These are phyloP conservation scores for Moricandia arvensis DNA, from an alignment of 345 rosid species.

Conservation along the genomic window DNA sequence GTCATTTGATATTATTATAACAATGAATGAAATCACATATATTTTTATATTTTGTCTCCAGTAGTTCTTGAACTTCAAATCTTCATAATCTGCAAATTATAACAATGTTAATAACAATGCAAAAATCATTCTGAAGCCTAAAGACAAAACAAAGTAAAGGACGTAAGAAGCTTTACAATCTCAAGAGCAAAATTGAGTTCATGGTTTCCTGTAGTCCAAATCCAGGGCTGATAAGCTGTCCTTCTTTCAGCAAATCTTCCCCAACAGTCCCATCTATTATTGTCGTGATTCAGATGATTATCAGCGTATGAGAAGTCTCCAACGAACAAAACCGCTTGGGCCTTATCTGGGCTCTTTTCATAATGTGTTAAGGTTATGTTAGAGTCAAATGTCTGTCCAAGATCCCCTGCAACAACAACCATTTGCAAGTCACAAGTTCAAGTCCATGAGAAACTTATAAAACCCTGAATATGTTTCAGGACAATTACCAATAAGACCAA, in stretches of 20 bases:
- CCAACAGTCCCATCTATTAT: slow-evolving; percentile 88
- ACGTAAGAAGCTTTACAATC: slow-evolving; percentile 44
- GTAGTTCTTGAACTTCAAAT: too few species aligned
- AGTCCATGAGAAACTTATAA: background rate
- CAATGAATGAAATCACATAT: too few species aligned
- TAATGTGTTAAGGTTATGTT: slow-evolving; percentile 78
- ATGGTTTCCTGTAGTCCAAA: slow-evolving; percentile 91
- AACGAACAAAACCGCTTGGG: slow-evolving; percentile 63
- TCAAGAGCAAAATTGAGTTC: slow-evolving; percentile 79
- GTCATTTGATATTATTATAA: too few species aligned
- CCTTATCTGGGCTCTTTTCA: slow-evolving; percentile 61
- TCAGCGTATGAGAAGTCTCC: slow-evolving; percentile 96
- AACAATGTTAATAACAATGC: too few species aligned
- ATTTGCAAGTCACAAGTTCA: slow-evolving; percentile 12
- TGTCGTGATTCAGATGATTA: slow-evolving; percentile 61
- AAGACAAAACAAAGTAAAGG: background rate
- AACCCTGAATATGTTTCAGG: slow-evolving; percentile 1
- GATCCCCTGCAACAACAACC: slow-evolving; percentile 66
- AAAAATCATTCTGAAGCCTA: background rate
- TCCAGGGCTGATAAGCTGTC: slow-evolving; percentile 93
- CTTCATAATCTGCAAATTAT: too few species aligned
- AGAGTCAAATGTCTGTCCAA: slow-evolving; percentile 90
- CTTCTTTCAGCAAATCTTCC: slow-evolving; percentile 86
- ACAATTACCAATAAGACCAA: slow-evolving; percentile 54
- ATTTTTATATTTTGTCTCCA: too few species aligned